Conservation (phyloP, 169 alveolate species). For the Plasmodium blacklocki region DNA sequence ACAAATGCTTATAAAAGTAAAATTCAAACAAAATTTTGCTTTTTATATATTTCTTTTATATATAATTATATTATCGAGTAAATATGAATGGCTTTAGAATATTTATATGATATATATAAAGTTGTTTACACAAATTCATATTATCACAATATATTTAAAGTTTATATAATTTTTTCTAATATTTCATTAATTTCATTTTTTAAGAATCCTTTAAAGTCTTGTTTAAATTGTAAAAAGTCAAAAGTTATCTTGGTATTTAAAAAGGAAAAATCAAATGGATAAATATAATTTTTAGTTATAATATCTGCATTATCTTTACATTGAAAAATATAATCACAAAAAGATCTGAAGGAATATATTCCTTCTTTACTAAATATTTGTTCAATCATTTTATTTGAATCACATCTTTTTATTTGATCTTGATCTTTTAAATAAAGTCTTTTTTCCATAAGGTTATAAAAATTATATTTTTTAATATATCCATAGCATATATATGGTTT, state of each 20-base stretch:
- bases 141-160: neutral
- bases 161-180: constrained; percentile 58
- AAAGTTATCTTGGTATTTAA: constrained; percentile 25
- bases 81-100: no score
- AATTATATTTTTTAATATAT: constrained; percentile 51
- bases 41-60: no score
- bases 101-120: no score
- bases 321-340: constrained; percentile 67
- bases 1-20: no score
- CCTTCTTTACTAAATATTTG: constrained; percentile 33
- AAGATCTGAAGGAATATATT: constrained; percentile 22
- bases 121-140: no score
- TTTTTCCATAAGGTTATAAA: constrained; percentile 47
- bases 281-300: constrained; percentile 26
- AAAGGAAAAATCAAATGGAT: constrained; percentile 62
- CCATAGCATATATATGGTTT: constrained; percentile 64
- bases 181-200: constrained; percentile 52
- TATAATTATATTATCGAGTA: no score
- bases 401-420: constrained; percentile 44
- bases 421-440: constrained; percentile 47
- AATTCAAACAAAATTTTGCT: no score
- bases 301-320: constrained; percentile 50
- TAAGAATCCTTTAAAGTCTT: constrained; percentile 35
- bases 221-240: constrained; percentile 37
- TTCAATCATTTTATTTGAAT: constrained; percentile 32